A percentile compares a stretch with the other conserved stretches of the same genome.
These are phyloP conservation scores for Grigorovia humatica DNA, from an alignment of 805 yeast genomes.

Conservation along the genomic window DNA sequence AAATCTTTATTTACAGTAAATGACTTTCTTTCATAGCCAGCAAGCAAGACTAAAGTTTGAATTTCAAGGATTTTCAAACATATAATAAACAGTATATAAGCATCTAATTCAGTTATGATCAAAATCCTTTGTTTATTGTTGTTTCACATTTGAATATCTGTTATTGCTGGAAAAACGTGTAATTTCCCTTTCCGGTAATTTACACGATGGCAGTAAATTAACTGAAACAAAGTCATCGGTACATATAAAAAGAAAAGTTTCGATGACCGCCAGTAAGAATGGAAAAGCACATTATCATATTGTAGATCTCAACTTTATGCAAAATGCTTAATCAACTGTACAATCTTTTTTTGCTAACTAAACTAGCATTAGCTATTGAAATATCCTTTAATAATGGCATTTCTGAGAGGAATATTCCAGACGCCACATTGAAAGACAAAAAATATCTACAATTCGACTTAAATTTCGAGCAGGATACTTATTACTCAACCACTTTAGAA, in stretches of 20 bases:
- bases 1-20: background rate
- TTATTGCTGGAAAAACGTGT: background rate
- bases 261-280: background rate
- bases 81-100: background rate
- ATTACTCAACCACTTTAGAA: slow-evolving; percentile 22
- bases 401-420: background rate
- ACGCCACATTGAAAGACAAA: background rate
- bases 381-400: background rate
- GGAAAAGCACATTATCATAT: too few species aligned
- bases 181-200: slow-evolving; percentile 3
- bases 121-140: background rate
- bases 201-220: slow-evolving; percentile 2
- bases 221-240: background rate
- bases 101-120: background rate
- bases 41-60: background rate
- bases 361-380: background rate
- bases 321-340: background rate
- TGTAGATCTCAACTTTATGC: too few species aligned
- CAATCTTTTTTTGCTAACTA: background rate
- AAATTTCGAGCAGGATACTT: slow-evolving; percentile 11
- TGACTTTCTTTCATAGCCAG: too few species aligned
- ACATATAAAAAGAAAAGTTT: background rate
- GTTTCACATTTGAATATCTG: background rate
- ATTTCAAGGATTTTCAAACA: background rate
- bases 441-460: slow-evolving; percentile 7